Conservation (phyloP, 768 basidiomycete genomes). For the Russula dissimulans region DNA sequence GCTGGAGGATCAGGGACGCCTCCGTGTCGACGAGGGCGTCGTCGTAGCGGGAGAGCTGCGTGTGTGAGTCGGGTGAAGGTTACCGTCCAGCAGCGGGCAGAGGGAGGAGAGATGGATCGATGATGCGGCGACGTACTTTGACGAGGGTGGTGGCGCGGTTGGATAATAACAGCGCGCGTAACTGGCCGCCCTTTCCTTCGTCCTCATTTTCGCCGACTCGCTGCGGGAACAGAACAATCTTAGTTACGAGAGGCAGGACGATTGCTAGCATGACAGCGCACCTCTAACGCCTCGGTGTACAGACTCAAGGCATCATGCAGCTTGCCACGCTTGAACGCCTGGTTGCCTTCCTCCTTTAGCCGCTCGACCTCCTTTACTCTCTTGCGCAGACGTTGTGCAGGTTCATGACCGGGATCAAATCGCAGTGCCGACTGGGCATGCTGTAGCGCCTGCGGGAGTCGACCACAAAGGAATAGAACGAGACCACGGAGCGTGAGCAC, state of each 20-base stretch:
- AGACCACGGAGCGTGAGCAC: slow-evolving; percentile 69
- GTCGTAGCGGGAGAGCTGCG: slow-evolving; percentile 51
- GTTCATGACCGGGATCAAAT: slow-evolving; percentile 67
- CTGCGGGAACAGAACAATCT: slow-evolving; percentile 27
- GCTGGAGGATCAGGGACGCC: slow-evolving; percentile 50
- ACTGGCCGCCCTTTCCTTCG: slow-evolving; percentile 72
- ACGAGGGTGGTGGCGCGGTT: slow-evolving; percentile 78
- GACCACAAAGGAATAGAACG: slow-evolving; percentile 65
- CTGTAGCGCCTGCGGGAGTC: slow-evolving; percentile 60
- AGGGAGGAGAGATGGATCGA: slow-evolving; percentile 8
- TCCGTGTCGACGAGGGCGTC: slow-evolving; percentile 68
- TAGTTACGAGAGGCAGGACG: too few species aligned
- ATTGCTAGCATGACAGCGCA: slow-evolving; percentile 24
- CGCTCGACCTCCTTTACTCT: slow-evolving; percentile 77
- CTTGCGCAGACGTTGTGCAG: slow-evolving; percentile 61
- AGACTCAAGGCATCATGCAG: slow-evolving; percentile 54
- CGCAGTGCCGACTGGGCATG: slow-evolving; percentile 65
- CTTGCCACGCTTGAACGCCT: slow-evolving; percentile 54
- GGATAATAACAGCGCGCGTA: slow-evolving; percentile 69
- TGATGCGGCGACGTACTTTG: slow-evolving; percentile 39
- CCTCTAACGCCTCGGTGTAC: slow-evolving; percentile 67
- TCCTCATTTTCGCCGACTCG: slow-evolving; percentile 57
- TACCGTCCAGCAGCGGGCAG: neutral
- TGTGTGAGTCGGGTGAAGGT: neutral
- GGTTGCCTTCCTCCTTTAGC: slow-evolving; percentile 79